Base-by-base conservation (phyloP, 805 yeast species). In the Myxozyma mucilagina region DNA sequence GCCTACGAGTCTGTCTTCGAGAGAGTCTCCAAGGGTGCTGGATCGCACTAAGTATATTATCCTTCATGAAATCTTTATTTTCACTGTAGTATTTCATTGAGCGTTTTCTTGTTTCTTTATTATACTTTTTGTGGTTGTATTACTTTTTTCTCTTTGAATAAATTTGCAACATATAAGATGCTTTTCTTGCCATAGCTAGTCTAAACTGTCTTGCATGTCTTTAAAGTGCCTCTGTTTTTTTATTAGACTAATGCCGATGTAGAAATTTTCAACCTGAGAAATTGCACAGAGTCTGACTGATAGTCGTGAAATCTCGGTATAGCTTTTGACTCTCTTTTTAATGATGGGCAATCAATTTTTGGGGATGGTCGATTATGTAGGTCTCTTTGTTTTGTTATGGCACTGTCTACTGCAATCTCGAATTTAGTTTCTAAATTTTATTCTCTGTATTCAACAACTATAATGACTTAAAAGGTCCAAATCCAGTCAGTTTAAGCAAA, bases 1-100 rank as follows among this genome's bases (percentile, higher is more conserved):
- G 89, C 96, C 67, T 90, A 87, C 78, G 99, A 93, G 75, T 82
- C 92, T 68, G 94, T 94, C 62, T 83, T 92, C 76, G 97, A 89
- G 74, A 88, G 80, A 76, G 97, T 92, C 70, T 84, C 90, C 75
- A 87, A 86, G 77, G 92, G 89, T 73, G 89, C 91, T 67, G 87
- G 86, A 54, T 79, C 82, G 67, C 86, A 82, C 71, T 82, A 77
- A 74, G 11, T 16, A 5, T 47, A 3, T 18, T 32, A 9, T 35
- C 29, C 32, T 36, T 52, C 32, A 16, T 50, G 42, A 38, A n/a
- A 13, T 38, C 14, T 38, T 38, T 38, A 14, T 38, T 38, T 38
- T 13, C 14, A n/a, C 4, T 44, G 16, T 42, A 42, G 11, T 16
- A 9, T 14, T 42, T 42, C 11, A n/a, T 42, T 42, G 20, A 42